Evolutionary conservation across 306 rosid species (phyloP), one percentile per base, ranked within the genome.

Genomic region (Quercus gilva): DNA sequence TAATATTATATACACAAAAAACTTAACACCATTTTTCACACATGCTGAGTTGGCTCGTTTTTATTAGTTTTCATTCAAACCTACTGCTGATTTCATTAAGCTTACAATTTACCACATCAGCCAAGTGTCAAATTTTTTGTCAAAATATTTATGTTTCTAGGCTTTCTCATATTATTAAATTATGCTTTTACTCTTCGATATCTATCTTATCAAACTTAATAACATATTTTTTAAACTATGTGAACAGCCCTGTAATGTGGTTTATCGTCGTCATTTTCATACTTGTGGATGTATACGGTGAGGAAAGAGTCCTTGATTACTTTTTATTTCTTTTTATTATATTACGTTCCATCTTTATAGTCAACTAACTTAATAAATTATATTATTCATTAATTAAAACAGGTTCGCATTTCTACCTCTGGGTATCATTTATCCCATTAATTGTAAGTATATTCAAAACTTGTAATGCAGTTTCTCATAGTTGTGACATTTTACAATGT

Each of bases 391-490:
- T 15, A n/a, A 20, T 8, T 43, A 4, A 49, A 73, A 76, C 80
- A 90, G 93, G 91, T 77, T 90, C 91, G 93, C 80, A 90, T 29
- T 83, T 61, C 18, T 90, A 87, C 69, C 78, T 90, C 12, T 90
- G 91, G 91, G 77, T 87, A 21, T 87, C 93, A 77, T 87, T 90
- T 74, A 59, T 87, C 79, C 93, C 93, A 3, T 77, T 84, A 64
- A 20, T 78, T 29, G 93, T 90, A 85, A 41, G 45, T 71, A 90
- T 71, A 37, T 75, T 76, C 78, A 29, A 75, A 17, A 0, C 17
- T 9, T n/a, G 28, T 56, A 7, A 12, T 20, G 77, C 4, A 3
- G 70, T 45, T 76, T 57, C 63, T 57, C 0, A 57, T 9, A 5
- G 26, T 10, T 57, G 11, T 57, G 13, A 21, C 29, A 23, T 4